Evolutionary conservation across 2,329 filamentous ascomycete genomes (phyloP), one percentile per base, ranked within the genome.

Genomic region (Neoascochyta sp.): DNA sequence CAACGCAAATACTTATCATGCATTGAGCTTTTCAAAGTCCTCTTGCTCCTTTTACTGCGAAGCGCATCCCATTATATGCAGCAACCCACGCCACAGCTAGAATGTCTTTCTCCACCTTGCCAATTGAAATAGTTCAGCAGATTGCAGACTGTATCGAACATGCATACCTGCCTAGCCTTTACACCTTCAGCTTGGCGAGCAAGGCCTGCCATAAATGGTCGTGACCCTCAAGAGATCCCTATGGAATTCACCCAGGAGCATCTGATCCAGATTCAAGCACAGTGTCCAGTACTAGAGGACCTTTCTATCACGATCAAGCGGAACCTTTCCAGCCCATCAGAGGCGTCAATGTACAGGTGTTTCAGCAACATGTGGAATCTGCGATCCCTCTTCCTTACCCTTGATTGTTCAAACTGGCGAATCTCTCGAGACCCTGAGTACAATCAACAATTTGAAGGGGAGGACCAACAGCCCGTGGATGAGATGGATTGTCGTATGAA

Each of bases 261-360:
- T 16, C 8, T 47, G 24, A 9, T 37, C 10, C 31, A 45, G 13
- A 43, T 50, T 26, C 23, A 42, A 31, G 13, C 24, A 24, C 24
- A 32, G 16, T 47, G 39, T 22, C 40, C 34, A 7, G 18, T 19
- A 33, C 29, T 47, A 25, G 33, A 43, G 28, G 32, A 47, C 14
- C 41, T 50, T 24, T 22, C 34, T 8, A 40, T 50, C 20, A 27
- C 36, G 34, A 25, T 50, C 23, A 47, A 34, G 36, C 43, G 43
- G 21, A 30, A 43, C 20, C 36, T 35, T 27, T 50, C 41, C 10
- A 36, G 37, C 30, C 29, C 39, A 16, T 39, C 35, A 9, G 41
- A 49, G 28, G 28, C 29, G 17, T 29, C 31, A 27, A 27, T 45
- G 3, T 51, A 49, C 34, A 48, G 12, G 39, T 43, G 39, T 20